Conservation (phyloP, 805 yeast genomes). For the Kuraishia cidri region DNA sequence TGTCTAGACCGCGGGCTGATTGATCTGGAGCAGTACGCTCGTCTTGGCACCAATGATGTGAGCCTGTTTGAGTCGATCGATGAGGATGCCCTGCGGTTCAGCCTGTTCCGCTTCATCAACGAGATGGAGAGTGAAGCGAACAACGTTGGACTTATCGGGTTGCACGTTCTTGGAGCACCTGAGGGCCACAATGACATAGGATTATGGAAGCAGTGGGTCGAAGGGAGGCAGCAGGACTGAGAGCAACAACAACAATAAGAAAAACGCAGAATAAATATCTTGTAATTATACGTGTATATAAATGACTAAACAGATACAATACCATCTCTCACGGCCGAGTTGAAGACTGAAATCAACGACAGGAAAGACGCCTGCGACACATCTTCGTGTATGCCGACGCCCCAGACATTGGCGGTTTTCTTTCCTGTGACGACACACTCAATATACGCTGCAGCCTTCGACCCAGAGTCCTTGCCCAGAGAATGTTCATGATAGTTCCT, state of each 20-base stretch:
- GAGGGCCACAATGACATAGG: too few relatives aligned
- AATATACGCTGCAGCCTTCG: conserved; percentile 71
- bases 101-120: conserved; percentile 1
- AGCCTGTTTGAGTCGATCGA: conserved; percentile 1
- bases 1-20: conserved; percentile 51
- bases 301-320: conserved; percentile 3
- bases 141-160: background rate
- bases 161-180: background rate
- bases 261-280: too few relatives aligned
- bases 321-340: conserved; percentile 11
- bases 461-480: conserved; percentile 60
- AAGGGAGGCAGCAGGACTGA: too few relatives aligned
- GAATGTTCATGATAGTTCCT: conserved; percentile 66
- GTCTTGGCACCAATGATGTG: background rate
- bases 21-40: conserved; percentile 12
- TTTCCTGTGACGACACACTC: conserved; percentile 39
- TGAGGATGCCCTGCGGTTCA: background rate
- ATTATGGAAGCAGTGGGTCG: too few relatives aligned
- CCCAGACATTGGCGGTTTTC: conserved; percentile 37
- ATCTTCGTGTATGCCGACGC: conserved; percentile 50
- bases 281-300: too few relatives aligned
- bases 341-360: conserved; percentile 38
- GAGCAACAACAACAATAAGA: too few relatives aligned
- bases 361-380: conserved; percentile 46
- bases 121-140: background rate